Base-by-base conservation (phyloP, 257 asterid genomes). In the Penstemon newberryi region DNA sequence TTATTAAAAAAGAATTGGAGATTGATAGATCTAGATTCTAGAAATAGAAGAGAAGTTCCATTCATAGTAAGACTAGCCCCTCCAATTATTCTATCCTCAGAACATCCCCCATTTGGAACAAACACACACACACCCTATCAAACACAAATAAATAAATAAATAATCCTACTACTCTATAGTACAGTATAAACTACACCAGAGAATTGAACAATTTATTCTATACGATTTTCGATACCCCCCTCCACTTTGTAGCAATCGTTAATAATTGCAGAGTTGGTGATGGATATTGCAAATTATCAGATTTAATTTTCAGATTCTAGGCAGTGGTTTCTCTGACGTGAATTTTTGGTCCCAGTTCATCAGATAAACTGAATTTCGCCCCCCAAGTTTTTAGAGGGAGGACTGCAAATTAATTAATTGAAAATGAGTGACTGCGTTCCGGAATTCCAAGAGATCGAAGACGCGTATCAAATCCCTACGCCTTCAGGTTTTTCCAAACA, bases 391-490 rank as follows among this genome's bases (percentile, higher is more conserved):
- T 25, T 25, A 25, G 33, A 25, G 33, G 33, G 33, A 25, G 33
- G 33, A 25, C 70, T 11, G 65, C 12, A 56, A 65, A 42, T 56
- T 36, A 15, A 39, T 12, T 51, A 11, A 6, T 9, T 6, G 67
- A 65, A 15, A 57, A 86, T 90, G 96, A 78, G 75, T 82, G 85
- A 85, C 73, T 62, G 77, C 25, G 88, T 91, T 67, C 96, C 96
- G 0, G 84, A 80, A 74, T 85, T 84, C 59, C 60, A 78, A 37
- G 84, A 84, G 41, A 66, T 87, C 71, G 94, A 84, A 45, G 85
- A 82, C 6, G 87, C 75, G 6, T 85, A 57, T 63, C 59, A 80
- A 3, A 56, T 76, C 55, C 84, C 83, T 33, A 53, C 77, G 38
- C 60, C 86, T 37, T 63, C 88, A 0, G 72, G 73, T 2, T 73